A percentile compares a stretch with the other conserved stretches of the same genome.
Evolutionary conservation across 2,329 filamentous ascomycete genomes (phyloP).

Genomic region (Pseudocercospora eumusae): DNA sequence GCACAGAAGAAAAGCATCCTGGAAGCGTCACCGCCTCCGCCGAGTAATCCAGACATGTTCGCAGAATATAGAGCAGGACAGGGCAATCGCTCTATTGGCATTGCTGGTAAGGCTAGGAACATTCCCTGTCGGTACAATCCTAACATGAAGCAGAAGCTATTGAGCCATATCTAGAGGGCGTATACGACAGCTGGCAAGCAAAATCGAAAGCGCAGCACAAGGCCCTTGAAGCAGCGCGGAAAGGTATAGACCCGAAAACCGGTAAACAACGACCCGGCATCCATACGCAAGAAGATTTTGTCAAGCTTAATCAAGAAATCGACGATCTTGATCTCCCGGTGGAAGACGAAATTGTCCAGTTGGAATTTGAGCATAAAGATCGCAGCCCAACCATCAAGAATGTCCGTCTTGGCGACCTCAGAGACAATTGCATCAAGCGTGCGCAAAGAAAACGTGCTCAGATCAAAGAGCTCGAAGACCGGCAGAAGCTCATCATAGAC

Average conservation of each 20-base stretch:
- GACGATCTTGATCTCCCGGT: conserved; percentile 25
- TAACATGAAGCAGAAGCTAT: conserved; percentile 11
- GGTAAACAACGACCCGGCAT: conserved; percentile 22
- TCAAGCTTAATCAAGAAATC: conserved; percentile 20
- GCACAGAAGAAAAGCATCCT: conserved; percentile 1
- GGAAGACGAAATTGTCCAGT: conserved; percentile 19
- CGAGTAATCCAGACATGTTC: conserved; percentile 13
- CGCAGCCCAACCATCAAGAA: conserved; percentile 4
- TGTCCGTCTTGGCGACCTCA: conserved; percentile 27
- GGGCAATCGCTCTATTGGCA: background rate
- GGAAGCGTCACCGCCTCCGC: background rate
- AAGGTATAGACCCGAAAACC: conserved; percentile 26
- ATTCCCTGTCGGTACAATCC: background rate
- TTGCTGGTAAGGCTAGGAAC: conserved; percentile 12
- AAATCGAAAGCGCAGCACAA: conserved; percentile 12
- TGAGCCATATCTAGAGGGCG: conserved; percentile 15
- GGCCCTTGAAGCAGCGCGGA: conserved; percentile 26
- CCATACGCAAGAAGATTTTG: conserved; percentile 26
- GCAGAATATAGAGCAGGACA: conserved; percentile 1
- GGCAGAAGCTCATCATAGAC: conserved; percentile 24
- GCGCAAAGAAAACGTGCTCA: conserved; percentile 18
- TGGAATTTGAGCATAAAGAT: conserved; percentile 10
- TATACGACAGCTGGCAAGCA: conserved; percentile 1
- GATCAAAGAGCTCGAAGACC: conserved; percentile 19
- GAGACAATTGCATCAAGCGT: conserved; percentile 23